Evolutionary conservation across 139 green algal genomes (phyloP), one percentile per base, ranked within the genome.

Genomic region (Edaphochlamys debaryana): DNA sequence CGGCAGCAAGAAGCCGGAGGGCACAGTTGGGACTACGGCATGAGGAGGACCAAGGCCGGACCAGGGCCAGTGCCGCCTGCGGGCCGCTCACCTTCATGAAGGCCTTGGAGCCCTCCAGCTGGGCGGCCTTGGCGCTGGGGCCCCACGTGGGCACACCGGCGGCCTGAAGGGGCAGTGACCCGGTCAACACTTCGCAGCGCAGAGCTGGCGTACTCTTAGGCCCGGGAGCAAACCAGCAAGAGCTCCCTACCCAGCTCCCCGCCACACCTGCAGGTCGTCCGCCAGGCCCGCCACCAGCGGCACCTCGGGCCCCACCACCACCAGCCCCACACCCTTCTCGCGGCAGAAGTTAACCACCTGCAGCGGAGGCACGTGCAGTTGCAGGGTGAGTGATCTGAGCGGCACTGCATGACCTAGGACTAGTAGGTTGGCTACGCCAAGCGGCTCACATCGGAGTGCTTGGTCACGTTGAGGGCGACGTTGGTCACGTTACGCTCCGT

Each of bases 61-160:
- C n/a, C n/a, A n/a, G n/a, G n/a, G n/a, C n/a, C n/a, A n/a, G n/a
- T n/a, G n/a, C n/a, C n/a, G n/a, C n/a, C n/a, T n/a, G n/a, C n/a
- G n/a, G n/a, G n/a, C 23, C 23, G 0, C 71, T 6, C 67, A 92
- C 89, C 93, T 99, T 99, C 93, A 99, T 96, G 88, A 99, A 99
- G 19, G 88, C 86, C 87, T 99, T 99, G 52, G 90, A 96, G 41
- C 97, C 97, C 89, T 99, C 97, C 40, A 99, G 93, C 86, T 93
- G 87, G 11, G 97, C 96, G 13, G 97, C 97, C 23, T 85, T 89
- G 1, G 89, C 87, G 20, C 86, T 92, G 20, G 97, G 97, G 2
- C 97, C 97, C 90, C 99, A 99, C 0, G 92, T 93, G 13, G 89
- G 89, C 48, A 99, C 91, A 32, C 94, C 94, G 9, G 89, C 92